These are phyloP conservation scores for Porodaedalea pini DNA, from an alignment of 1,284 basidiomycete genomes.

Conservation along the genomic window DNA sequence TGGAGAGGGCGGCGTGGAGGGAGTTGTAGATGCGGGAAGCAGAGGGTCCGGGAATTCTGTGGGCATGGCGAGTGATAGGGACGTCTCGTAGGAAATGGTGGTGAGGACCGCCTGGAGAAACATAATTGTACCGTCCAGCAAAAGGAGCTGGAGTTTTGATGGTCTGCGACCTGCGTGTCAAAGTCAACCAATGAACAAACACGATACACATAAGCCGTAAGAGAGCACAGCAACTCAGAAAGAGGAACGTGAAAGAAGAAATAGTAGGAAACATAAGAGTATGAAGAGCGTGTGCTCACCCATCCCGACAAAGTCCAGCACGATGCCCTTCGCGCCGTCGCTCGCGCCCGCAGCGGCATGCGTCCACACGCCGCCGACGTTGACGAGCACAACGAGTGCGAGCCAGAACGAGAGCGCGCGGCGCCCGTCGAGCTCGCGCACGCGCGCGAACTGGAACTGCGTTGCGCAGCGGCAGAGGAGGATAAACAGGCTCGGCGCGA, in stretches of 20 bases:
- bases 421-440: constrained; percentile 57
- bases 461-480: constrained; percentile 52
- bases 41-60: constrained; percentile 33
- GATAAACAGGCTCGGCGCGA: constrained; percentile 60
- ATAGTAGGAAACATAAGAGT: constrained; percentile 9
- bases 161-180: constrained; percentile 60
- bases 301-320: constrained; percentile 75
- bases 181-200: background rate
- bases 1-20: background rate
- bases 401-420: constrained; percentile 64
- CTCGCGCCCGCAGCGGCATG: constrained; percentile 50
- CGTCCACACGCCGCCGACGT: constrained; percentile 54
- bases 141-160: constrained; percentile 57
- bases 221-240: background rate
- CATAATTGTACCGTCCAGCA: constrained; percentile 63
- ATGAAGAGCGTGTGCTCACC: constrained; percentile 41
- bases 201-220: background rate
- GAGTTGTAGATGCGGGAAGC: constrained; percentile 3
- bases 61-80: constrained; percentile 32
- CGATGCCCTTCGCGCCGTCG: constrained; percentile 48
- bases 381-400: constrained; percentile 53
- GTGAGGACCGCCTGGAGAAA: constrained; percentile 59
- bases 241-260: background rate
- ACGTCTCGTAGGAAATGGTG: constrained; percentile 63
- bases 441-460: constrained; percentile 63